phyloP scores from a whole-genome alignment of 768 basidiomycete genomes.

The Naganishia antarctica region DNA sequence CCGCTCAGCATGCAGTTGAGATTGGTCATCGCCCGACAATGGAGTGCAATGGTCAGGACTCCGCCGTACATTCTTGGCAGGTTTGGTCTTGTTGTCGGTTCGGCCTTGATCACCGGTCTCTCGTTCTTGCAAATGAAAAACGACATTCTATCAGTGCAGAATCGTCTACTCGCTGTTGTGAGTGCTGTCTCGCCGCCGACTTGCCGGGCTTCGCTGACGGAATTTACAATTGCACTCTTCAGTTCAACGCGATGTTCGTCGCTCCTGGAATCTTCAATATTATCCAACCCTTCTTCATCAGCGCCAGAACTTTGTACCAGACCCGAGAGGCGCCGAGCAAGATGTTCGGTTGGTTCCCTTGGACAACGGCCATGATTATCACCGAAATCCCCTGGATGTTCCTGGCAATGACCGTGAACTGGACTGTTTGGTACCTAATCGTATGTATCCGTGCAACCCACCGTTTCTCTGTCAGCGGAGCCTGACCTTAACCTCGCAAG shows the following conservation, averaged over 20 bases:
- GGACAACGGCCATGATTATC: constrained; percentile 19
- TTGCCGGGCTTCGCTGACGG: constrained; percentile 4
- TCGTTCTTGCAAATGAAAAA: constrained; percentile 17
- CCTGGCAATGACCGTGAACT: constrained; percentile 7
- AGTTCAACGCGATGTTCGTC: constrained; percentile 75
- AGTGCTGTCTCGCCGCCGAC: constrained; percentile 5
- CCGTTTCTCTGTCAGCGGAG: constrained; percentile 21
- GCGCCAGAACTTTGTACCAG: constrained; percentile 32
- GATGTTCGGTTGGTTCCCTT: constrained; percentile 30
- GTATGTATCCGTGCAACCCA: constrained; percentile 10
- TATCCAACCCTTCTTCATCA: constrained; percentile 34
- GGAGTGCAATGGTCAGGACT: constrained; percentile 3
- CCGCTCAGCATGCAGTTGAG: constrained; percentile 18
- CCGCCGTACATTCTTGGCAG: constrained; percentile 18
- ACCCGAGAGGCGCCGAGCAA: constrained; percentile 32
- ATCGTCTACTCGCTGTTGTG: constrained; percentile 21
- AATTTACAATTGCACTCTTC: constrained; percentile 52
- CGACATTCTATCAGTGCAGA: constrained; percentile 17
- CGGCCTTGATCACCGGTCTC: constrained; percentile 25
- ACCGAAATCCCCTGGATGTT: constrained; percentile 19
- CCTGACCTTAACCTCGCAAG: constrained; percentile 5
- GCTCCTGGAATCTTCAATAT: constrained; percentile 55
- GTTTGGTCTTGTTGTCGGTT: constrained; percentile 19
- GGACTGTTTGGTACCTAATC: constrained; percentile 3
- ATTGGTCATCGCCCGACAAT: constrained; percentile 11